phyloP scores from a whole-genome alignment of 495 filamentous ascomycete genomes.

The Xylaria bambusicola region DNA sequence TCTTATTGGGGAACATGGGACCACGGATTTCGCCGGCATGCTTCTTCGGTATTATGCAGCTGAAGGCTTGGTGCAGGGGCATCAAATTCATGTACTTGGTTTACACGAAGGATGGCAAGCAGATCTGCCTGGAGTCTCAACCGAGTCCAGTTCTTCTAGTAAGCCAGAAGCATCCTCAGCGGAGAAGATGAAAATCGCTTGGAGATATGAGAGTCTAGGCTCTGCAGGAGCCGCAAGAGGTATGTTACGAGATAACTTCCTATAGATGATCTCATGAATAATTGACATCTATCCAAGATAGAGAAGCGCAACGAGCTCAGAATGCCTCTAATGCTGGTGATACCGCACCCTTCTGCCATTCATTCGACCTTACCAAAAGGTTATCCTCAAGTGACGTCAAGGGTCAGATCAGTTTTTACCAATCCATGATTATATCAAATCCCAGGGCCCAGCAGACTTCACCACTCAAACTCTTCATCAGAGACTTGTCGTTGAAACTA shows the following conservation, averaged over 20 bases:
- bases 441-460: conserved; percentile 38
- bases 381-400: conserved; percentile 59
- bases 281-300: conserved; percentile 21
- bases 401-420: conserved; percentile 47
- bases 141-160: conserved; percentile 44
- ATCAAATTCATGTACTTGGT: conserved; percentile 82
- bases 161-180: conserved; percentile 40
- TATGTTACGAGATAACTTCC: conserved; percentile 14
- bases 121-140: conserved; percentile 75
- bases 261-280: not conserved
- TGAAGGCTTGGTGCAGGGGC: conserved; percentile 90
- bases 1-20: conserved; percentile 88
- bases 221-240: conserved; percentile 60
- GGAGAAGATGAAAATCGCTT: conserved; percentile 97
- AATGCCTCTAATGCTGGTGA: conserved; percentile 15
- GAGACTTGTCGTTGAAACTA: conserved; percentile 60
- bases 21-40: conserved; percentile 87
- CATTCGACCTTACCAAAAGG: conserved; percentile 87
- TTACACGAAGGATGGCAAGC: conserved; percentile 76
- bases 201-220: conserved; percentile 89
- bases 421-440: conserved; percentile 37
- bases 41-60: conserved; percentile 89
- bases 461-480: conserved; percentile 66
- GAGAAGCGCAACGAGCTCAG: conserved; percentile 26
- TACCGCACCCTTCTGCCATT: conserved; percentile 70